Evolutionary conservation across 1,284 basidiomycete species (phyloP), one percentile per base, ranked within the genome.

Genomic region (Cystobasidium slooffiae): DNA sequence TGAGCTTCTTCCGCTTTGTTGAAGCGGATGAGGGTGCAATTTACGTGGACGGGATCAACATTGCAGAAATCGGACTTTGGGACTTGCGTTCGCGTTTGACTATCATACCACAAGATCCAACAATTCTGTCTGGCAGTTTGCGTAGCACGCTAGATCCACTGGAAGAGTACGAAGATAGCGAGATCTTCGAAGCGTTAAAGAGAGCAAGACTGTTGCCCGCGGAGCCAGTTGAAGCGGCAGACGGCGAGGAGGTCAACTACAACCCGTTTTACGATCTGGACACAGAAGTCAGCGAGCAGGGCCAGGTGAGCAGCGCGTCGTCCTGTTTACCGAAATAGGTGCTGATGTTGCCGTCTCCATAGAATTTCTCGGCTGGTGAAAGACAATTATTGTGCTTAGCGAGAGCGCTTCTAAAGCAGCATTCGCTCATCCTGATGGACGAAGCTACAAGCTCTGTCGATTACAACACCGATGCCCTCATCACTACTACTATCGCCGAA

Each of bases 1-100:
- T 97, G 37, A 92, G 91, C 22, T 94, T 97, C 85, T 97, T 98
- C 89, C 89, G 97, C 66, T 96, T 97, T 80, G 92, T 96, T 24
- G 94, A 97, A 80, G 90, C 94, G 0, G 88, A 89, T 0, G 86
- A 89, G 79, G 94, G 94, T 1, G 84, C 85, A 6, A 97, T 99
- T 73, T 72, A 89, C 22, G 88, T 99, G 63, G 96, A 98, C 82
- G 92, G 87, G n/a, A 78, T 95, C 31, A 92, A 97, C 78, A 94
- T 94, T 70, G 85, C 91, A 47, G 87, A 87, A 77, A 88, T 97
- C 75, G 93, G 94, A n/a, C 84, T 97, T 46, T 90, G 90, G 0
- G 93, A 96, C 81, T 86, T 99, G 69, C 87, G 96, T 16, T 83
- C 83, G 41, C 79, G 84, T 12, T 77, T 83, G 37, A 83, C 82